Evolutionary conservation across 768 basidiomycete genomes (phyloP), one percentile per base, ranked within the genome.

Genomic region (Suillus bovinus): DNA sequence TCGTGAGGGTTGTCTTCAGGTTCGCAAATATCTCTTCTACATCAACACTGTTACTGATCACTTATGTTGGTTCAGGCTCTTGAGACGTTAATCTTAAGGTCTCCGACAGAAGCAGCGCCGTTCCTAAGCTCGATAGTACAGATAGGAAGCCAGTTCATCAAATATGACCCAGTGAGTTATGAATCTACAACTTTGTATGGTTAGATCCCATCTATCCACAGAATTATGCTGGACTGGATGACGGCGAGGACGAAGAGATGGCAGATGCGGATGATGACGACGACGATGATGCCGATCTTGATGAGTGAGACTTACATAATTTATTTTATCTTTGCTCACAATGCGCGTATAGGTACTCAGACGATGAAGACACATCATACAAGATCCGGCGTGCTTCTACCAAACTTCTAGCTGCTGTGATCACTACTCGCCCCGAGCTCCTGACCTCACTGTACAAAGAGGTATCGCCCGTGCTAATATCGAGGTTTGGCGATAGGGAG

Each of bases 311-410:
- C n/a, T n/a, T n/a, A n/a, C 66, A 29, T 3, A 20, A 22, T 63
- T 10, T 11, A 2, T 39, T 10, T 0, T 41, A 5, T 13, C 24
- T 31, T 36, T 3, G 10, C 29, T 65, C 58, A 16, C 55, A 49
- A 64, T 50, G 14, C 34, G 29, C 41, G 58, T 11, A 31, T 66
- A 96, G 93, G 65, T 98, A 97, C 74, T 94, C 94, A 7, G 97
- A 99, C 68, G 97, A 99, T 62, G 97, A 99, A 74, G 97, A 99
- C 71, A 93, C 91, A 13, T 98, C 96, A 0, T 99, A 97, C 84
- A 98, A 98, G 76, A 93, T 97, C 61, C 90, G 97, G 66, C 87
- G 97, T 50, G 89, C 93, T 8, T 90, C 97, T 8, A 94, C 95
- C 20, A 98, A 98, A 73, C 80, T 99, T 4, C 82, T 99, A 17